These are phyloP conservation scores for Solanum chmielewskii DNA, from an alignment of 257 asterid species.

Conservation along the genomic window DNA sequence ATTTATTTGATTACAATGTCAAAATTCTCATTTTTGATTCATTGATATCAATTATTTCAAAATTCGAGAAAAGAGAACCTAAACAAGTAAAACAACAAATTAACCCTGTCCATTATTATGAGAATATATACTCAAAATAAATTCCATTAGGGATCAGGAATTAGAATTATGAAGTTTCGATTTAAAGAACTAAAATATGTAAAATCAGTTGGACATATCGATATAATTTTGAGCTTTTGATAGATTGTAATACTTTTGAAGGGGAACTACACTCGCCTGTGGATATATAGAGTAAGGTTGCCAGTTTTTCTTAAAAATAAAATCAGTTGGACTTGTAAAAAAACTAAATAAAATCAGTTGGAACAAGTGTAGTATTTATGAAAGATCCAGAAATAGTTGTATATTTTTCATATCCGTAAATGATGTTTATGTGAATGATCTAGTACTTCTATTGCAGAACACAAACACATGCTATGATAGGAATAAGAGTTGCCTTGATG, in stretches of 20 bases:
- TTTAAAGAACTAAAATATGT: not conserved
- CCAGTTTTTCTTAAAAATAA: too few species aligned
- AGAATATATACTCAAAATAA: not conserved
- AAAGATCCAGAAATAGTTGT: not conserved
- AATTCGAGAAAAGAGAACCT: not conserved
- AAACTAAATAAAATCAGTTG: not conserved
- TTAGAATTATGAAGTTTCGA: not conserved
- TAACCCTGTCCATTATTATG: not conserved
- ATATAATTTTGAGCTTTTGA: not conserved
- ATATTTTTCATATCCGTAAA: not conserved
- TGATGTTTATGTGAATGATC: not conserved
- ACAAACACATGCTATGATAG: conserved; percentile 41
- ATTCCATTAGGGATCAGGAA: not conserved
- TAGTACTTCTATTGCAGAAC: conserved; percentile 31
- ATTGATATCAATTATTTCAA: not conserved
- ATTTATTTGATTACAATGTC: not conserved
- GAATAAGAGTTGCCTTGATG: conserved; percentile 60
- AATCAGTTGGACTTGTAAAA: not conserved
- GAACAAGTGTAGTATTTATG: not conserved
- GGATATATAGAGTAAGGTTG: too few species aligned
- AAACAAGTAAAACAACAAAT: not conserved
- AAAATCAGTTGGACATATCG: not conserved
- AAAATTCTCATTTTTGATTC: not conserved
- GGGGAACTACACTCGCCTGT: not conserved
- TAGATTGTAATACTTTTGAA: not conserved